Conservation (phyloP, 306 rosid species). For the barrel medic (Medicago truncatula) region MtrunA17r5.0-ANR NC_053042.1:50455501-50456000, state of each 20-base stretch:
- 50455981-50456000: no score
- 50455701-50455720: neutral
- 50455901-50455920: no score
- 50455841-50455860: no score
- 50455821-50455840: slow-evolving; percentile 12
- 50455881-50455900: no score
- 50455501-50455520: slow-evolving; percentile 4
- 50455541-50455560: slow-evolving; percentile 39
- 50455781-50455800: neutral
- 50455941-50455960: no score
- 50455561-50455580: slow-evolving; percentile 45
- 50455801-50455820: slow-evolving; percentile 1
- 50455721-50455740: slow-evolving; percentile 31
- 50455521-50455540: slow-evolving; percentile 39
- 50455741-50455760: neutral
- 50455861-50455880: no score
- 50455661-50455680: neutral
- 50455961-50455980: no score
- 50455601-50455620: slow-evolving; percentile 19
- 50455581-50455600: slow-evolving; percentile 42
- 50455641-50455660: slow-evolving; percentile 13
- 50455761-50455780: neutral
- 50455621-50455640: slow-evolving; percentile 17
- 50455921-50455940: no score
- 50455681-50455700: neutral